A percentile compares a stretch with the other conserved stretches of the same genome.
Conservation (phyloP, 768 basidiomycete species). For the Vararia minispora region DNA sequence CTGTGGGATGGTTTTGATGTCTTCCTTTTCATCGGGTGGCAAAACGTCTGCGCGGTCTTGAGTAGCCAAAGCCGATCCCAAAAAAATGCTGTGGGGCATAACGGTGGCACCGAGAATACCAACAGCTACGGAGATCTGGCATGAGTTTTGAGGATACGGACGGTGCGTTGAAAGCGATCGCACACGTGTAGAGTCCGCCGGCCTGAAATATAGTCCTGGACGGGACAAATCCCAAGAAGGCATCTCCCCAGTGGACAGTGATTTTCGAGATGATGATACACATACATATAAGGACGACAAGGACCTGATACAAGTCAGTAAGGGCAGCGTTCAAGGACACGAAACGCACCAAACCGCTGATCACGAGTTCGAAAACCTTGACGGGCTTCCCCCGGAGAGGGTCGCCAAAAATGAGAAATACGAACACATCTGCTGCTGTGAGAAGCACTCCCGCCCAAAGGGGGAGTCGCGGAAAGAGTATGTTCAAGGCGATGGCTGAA, state of each 20-base stretch:
- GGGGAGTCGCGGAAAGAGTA: constrained; percentile 39
- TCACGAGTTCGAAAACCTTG: constrained; percentile 54
- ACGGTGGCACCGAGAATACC: constrained; percentile 29
- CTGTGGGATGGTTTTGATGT: too few species aligned
- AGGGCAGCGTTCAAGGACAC: constrained; percentile 54
- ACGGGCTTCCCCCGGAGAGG: constrained; percentile 58
- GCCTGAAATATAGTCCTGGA: constrained; percentile 9
- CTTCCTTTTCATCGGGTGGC: too few species aligned
- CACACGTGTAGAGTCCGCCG: constrained; percentile 11
- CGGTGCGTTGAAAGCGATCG: not conserved
- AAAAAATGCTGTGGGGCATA: constrained; percentile 37
- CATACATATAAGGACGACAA: constrained; percentile 13
- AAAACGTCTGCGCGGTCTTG: constrained; percentile 30
- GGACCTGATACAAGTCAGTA: constrained; percentile 5
- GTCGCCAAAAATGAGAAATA: constrained; percentile 60
- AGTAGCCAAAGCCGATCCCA: constrained; percentile 31
- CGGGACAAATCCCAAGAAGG: constrained; percentile 11
- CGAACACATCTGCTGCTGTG: constrained; percentile 36
- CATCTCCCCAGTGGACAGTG: constrained; percentile 6
- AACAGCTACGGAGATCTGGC: constrained; percentile 4
- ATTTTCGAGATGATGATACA: constrained; percentile 14
- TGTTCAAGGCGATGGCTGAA: constrained; percentile 44
- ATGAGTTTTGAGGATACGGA: not conserved
- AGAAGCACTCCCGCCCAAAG: constrained; percentile 38
- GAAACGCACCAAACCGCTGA: constrained; percentile 47